A percentile compares a stretch with the other conserved stretches of the same genome.
Conservation (phyloP, 2,329 filamentous ascomycete species). For the Penicillium sp. region DNA sequence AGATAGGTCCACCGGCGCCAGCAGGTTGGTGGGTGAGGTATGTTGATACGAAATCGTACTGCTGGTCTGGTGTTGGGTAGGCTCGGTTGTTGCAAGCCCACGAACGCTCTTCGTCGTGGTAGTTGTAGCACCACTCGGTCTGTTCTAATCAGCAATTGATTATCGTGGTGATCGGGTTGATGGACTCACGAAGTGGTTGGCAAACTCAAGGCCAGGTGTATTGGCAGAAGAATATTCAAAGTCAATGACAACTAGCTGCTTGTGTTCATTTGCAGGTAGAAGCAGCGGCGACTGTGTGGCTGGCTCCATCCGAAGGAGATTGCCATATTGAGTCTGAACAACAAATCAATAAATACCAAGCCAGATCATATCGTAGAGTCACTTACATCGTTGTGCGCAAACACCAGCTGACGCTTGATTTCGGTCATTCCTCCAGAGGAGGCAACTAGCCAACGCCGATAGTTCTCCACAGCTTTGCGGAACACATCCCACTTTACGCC, state of each 20-base stretch:
- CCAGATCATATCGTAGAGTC: conserved; percentile 10
- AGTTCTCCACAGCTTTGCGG: conserved; percentile 70
- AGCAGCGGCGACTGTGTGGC: conserved; percentile 76
- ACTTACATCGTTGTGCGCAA: conserved; percentile 95
- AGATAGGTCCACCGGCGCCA: conserved; percentile 23
- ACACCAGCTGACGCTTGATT: conserved; percentile 75
- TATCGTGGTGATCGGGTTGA: background rate
- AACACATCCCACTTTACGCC: conserved; percentile 82
- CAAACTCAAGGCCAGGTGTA: conserved; percentile 81
- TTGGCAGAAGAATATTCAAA: conserved; percentile 97
- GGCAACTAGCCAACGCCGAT: conserved; percentile 69
- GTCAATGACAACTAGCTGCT: conserved; percentile 94
- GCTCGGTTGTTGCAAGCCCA: conserved; percentile 65
- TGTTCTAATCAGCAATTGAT: conserved; percentile 28
- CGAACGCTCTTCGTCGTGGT: conserved; percentile 69
- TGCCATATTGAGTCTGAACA: conserved; percentile 89
- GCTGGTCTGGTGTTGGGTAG: conserved; percentile 80
- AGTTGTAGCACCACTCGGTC: conserved; percentile 97
- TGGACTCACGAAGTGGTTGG: conserved; percentile 80
- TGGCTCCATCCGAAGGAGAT: conserved; percentile 78
- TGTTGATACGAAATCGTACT: conserved; percentile 77
- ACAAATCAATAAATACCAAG: conserved; percentile 22
- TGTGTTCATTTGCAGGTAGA: conserved; percentile 88
- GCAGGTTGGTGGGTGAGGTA: conserved; percentile 81
- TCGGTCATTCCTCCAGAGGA: conserved; percentile 67